Conservation (phyloP, 1,284 basidiomycete genomes). For the Butyriboletus appendiculatus region DNA sequence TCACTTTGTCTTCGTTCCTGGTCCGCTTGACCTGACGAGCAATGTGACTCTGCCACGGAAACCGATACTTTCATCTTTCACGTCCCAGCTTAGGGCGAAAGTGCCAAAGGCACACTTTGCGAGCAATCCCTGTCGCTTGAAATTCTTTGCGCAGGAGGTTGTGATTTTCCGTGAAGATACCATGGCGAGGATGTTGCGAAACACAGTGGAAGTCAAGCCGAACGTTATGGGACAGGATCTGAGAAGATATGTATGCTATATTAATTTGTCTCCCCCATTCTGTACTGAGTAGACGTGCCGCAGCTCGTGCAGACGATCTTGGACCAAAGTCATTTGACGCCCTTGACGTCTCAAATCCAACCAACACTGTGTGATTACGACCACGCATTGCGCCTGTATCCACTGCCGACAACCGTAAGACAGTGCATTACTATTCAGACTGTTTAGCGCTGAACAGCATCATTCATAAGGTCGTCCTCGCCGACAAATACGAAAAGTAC, state of each 20-base stretch:
- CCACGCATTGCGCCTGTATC: constrained; percentile 91
- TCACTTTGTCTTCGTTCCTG: constrained; percentile 94
- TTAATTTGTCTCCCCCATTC: background rate
- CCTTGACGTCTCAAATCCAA: constrained; percentile 81
- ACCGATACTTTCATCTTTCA: constrained; percentile 75
- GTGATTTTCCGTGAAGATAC: constrained; percentile 93
- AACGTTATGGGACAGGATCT: constrained; percentile 74
- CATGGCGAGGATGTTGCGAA: constrained; percentile 93
- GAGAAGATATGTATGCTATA: constrained; percentile 79
- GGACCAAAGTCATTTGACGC: constrained; percentile 90
- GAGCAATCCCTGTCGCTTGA: constrained; percentile 92
- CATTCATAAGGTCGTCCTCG: constrained; percentile 77
- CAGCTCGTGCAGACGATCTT: constrained; percentile 93
- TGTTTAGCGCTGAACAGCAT: constrained; percentile 9
- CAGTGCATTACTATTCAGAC: background rate
- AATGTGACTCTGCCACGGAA: constrained; percentile 80
- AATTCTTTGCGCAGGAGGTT: constrained; percentile 95
- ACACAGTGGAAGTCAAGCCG: constrained; percentile 85
- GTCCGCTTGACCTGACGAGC: constrained; percentile 85
- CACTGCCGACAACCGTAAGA: constrained; percentile 85
- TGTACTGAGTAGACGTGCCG: constrained; percentile 7
- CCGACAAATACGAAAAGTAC: constrained; percentile 96
- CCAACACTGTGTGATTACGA: constrained; percentile 92
- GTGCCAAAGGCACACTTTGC: constrained; percentile 82
- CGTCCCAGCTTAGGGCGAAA: constrained; percentile 65